These are phyloP conservation scores for Penicillium riverlandense DNA, from an alignment of 495 filamentous ascomycete species.

Conservation along the genomic window DNA sequence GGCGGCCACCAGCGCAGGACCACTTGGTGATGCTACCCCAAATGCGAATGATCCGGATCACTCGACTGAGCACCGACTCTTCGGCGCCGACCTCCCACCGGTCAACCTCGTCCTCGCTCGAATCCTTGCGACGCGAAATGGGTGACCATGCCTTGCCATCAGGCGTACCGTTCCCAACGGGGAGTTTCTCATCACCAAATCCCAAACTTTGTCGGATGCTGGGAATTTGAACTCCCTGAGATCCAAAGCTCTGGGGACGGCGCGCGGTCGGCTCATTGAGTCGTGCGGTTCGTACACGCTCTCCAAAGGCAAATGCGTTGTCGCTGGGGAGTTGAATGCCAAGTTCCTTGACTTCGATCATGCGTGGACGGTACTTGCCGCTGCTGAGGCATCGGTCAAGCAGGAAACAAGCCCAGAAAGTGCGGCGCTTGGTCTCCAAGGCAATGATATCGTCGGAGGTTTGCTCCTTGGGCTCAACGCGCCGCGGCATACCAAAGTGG, in stretches of 20 bases:
- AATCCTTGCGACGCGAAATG: slow-evolving; percentile 55
- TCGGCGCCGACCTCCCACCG: slow-evolving; percentile 52
- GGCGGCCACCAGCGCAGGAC: slow-evolving; percentile 65
- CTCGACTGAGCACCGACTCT: slow-evolving; percentile 66
- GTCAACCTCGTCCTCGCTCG: slow-evolving; percentile 55
- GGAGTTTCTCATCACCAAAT: slow-evolving; percentile 32
- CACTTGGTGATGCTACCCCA: slow-evolving; percentile 74
- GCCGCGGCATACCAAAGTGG: slow-evolving; percentile 32
- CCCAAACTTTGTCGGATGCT: slow-evolving; percentile 40
- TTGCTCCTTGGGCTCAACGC: slow-evolving; percentile 26
- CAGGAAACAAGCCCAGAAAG: slow-evolving; percentile 82
- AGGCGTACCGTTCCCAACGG: slow-evolving; percentile 19
- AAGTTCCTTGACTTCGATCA: slow-evolving; percentile 60
- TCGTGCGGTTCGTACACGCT: slow-evolving; percentile 40
- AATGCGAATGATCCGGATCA: slow-evolving; percentile 69
- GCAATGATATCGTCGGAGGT: slow-evolving; percentile 53
- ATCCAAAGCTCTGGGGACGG: slow-evolving; percentile 35
- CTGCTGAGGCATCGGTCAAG: slow-evolving; percentile 73
- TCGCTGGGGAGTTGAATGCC: slow-evolving; percentile 43
- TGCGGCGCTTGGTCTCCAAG: slow-evolving; percentile 71
- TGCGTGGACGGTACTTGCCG: slow-evolving; percentile 65
- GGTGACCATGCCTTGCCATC: slow-evolving; percentile 38
- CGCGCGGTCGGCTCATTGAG: slow-evolving; percentile 30
- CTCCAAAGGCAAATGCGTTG: slow-evolving; percentile 42
- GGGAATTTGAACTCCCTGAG: slow-evolving; percentile 38